phyloP scores from a whole-genome alignment of 2,329 filamentous ascomycete genomes.

The Piedraia hortae region DNA sequence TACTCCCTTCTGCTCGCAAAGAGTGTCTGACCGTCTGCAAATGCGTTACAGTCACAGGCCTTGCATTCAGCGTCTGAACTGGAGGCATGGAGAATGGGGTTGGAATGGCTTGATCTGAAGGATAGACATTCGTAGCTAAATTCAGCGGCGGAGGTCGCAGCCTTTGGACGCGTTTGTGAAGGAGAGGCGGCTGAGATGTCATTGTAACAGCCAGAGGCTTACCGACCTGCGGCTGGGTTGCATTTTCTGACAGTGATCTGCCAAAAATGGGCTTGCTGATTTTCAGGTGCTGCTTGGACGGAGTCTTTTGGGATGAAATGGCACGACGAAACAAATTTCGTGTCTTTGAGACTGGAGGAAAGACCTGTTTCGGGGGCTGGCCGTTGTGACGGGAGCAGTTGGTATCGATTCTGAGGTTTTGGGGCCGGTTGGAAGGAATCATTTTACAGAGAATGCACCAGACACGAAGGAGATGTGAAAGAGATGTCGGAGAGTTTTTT shows the following conservation, averaged over 20 bases:
- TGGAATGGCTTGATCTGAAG: conserved; percentile 41
- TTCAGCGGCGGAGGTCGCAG: conserved; percentile 8
- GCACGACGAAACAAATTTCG: conserved; percentile 8
- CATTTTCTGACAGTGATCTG: conserved; percentile 8
- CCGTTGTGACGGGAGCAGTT: conserved; percentile 27
- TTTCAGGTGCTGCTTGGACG: too few relatives aligned
- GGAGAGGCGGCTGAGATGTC: conserved; percentile 1
- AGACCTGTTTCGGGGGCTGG: conserved; percentile 20
- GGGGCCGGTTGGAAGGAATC: too few relatives aligned
- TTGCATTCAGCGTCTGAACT: too few relatives aligned
- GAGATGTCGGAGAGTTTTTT: too few relatives aligned
- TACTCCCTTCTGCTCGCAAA: conserved; percentile 1
- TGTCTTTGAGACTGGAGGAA: conserved; percentile 11
- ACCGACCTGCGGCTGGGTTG: conserved; percentile 2
- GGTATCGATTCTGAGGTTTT: too few relatives aligned
- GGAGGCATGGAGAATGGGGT: conserved; percentile 42
- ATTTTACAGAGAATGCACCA: too few relatives aligned
- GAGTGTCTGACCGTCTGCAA: neutral
- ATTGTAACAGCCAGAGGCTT: neutral
- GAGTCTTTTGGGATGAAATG: conserved; percentile 5
- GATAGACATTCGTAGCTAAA: conserved; percentile 27
- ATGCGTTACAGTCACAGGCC: neutral
- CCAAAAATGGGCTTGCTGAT: too few relatives aligned
- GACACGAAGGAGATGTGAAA: too few relatives aligned
- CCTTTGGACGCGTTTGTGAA: conserved; percentile 7